Evolutionary conservation across 2,329 filamentous ascomycete species (phyloP).

Genomic region (Paramyrothecium roridum): DNA sequence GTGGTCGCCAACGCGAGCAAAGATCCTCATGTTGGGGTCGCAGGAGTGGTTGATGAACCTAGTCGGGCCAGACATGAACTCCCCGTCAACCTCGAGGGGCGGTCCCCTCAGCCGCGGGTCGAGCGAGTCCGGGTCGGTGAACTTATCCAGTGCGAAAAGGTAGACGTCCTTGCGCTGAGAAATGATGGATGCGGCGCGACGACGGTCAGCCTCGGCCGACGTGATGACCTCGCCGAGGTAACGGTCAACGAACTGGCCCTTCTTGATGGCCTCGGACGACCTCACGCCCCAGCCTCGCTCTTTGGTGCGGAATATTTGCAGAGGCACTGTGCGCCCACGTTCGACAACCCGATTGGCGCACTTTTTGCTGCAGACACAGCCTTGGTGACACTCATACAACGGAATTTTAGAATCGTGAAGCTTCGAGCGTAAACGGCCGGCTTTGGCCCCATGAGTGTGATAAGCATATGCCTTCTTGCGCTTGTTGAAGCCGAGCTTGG

Average conservation of each 20-base stretch:
- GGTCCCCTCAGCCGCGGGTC: constrained; percentile 54
- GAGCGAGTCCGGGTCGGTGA: constrained; percentile 54
- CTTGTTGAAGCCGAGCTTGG: constrained; percentile 12
- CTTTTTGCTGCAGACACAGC: constrained; percentile 59
- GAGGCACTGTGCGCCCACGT: constrained; percentile 63
- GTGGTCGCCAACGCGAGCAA: constrained; percentile 75
- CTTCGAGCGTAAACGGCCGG: constrained; percentile 48
- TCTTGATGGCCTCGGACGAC: constrained; percentile 59
- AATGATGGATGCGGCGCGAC: constrained; percentile 54
- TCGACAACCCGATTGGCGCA: constrained; percentile 79
- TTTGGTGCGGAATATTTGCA: constrained; percentile 74
- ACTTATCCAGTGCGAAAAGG: constrained; percentile 80
- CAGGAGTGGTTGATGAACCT: constrained; percentile 84
- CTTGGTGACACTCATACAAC: constrained; percentile 78
- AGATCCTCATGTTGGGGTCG: constrained; percentile 75
- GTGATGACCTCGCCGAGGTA: constrained; percentile 74
- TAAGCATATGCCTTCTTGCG: constrained; percentile 57
- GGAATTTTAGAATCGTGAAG: constrained; percentile 53
- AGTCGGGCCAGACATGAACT: constrained; percentile 74
- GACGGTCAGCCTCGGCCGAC: constrained; percentile 58
- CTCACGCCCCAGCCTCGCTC: constrained; percentile 76
- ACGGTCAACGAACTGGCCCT: constrained; percentile 75
- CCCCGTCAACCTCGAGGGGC: constrained; percentile 64
- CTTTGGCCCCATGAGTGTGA: constrained; percentile 48
- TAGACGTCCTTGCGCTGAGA: constrained; percentile 71